phyloP scores from a whole-genome alignment of 169 alveolate species.

The Plasmodium chabaudi region DNA sequence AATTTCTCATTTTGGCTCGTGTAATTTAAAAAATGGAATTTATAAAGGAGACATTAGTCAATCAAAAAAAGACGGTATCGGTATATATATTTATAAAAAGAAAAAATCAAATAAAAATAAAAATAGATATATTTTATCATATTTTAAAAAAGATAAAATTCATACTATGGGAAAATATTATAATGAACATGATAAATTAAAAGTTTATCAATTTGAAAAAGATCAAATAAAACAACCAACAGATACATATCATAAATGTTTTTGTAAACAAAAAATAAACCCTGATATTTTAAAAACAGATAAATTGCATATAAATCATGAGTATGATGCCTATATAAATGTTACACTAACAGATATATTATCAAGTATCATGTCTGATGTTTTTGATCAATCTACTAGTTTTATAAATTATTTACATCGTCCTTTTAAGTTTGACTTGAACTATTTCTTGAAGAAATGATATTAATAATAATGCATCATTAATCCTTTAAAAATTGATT shows the following conservation, averaged over 20 bases:
- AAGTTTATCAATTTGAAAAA: constrained; percentile 60
- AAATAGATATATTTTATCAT: constrained; percentile 73
- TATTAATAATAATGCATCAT: background rate
- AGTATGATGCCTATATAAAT: constrained; percentile 51
- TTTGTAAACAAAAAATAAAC: constrained; percentile 21
- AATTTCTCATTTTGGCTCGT: constrained; percentile 69
- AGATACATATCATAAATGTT: constrained; percentile 24
- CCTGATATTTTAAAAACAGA: constrained; percentile 46
- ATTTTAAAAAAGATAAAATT: constrained; percentile 71
- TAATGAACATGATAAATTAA: constrained; percentile 67
- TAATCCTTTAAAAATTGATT: too few relatives aligned
- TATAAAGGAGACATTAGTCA: constrained; percentile 75
- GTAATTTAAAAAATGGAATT: constrained; percentile 71
- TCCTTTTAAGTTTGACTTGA: constrained; percentile 49
- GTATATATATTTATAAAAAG: constrained; percentile 68
- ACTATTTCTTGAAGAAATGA: constrained; percentile 70
- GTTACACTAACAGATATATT: constrained; percentile 27
- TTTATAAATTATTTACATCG: constrained; percentile 46
- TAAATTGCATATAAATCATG: constrained; percentile 31
- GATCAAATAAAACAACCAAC: constrained; percentile 50
- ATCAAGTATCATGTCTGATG: constrained; percentile 33
- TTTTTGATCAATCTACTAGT: constrained; percentile 61
- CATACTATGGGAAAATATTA: constrained; percentile 67
- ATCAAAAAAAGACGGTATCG: constrained; percentile 73
- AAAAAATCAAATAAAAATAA: constrained; percentile 71